A percentile compares a stretch with the other conserved stretches of the same genome.
Evolutionary conservation across 768 basidiomycete species (phyloP).

Genomic region (Russula sp.): DNA sequence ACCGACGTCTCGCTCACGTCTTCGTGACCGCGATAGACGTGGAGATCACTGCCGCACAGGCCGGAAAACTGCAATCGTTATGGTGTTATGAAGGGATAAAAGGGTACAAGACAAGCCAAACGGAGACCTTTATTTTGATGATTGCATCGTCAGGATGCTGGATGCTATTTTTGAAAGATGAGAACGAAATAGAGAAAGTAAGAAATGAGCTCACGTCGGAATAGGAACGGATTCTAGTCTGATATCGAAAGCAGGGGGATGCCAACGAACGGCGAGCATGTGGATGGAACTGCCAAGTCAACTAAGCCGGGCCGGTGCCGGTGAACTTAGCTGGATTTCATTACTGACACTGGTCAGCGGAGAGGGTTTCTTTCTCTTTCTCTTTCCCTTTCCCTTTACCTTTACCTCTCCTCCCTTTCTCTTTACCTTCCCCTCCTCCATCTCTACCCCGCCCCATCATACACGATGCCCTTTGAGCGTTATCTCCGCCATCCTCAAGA

Average conservation of each 20-base stretch:
- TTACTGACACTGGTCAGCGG: too few species aligned
- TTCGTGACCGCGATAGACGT: conserved; percentile 63
- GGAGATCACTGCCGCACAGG: conserved; percentile 70
- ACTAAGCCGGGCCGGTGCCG: conserved; percentile 34
- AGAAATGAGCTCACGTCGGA: conserved; percentile 41
- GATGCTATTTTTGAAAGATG: conserved; percentile 40
- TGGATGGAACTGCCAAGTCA: too few species aligned
- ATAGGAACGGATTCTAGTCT: conserved; percentile 57
- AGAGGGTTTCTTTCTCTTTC: too few species aligned
- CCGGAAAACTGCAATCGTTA: conserved; percentile 46
- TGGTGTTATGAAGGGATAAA: not conserved
- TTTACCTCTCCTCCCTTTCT: not conserved
- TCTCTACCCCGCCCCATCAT: not conserved
- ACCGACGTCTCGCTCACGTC: conserved; percentile 48
- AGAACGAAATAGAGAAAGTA: not conserved
- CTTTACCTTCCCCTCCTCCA: not conserved
- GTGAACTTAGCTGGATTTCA: too few species aligned
- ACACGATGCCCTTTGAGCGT: conserved; percentile 23
- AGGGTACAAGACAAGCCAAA: conserved; percentile 16
- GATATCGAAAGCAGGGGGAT: conserved; percentile 65
- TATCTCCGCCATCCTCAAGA: conserved; percentile 20
- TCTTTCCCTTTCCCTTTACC: too few species aligned
- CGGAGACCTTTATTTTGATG: conserved; percentile 57
- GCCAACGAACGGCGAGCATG: conserved; percentile 37
- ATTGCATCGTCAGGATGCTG: conserved; percentile 73